phyloP scores from a whole-genome alignment of 352 stramenopile genomes.

The Globisporangium viniferum region DNA sequence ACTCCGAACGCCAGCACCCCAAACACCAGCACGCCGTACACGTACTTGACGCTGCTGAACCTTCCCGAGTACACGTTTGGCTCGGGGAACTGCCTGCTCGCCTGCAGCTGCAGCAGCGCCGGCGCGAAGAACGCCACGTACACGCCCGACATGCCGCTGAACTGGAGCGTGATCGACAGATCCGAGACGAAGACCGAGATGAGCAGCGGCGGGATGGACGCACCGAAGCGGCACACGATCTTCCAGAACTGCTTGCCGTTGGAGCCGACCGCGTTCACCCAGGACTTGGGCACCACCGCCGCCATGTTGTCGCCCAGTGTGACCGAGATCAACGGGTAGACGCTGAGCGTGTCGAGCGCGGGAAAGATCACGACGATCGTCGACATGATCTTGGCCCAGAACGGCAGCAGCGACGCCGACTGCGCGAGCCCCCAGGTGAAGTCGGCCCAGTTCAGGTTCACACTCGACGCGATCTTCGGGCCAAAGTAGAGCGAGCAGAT shows the following conservation, averaged over 20 bases:
- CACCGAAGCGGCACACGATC: conserved; percentile 73
- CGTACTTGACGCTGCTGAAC: conserved; percentile 54
- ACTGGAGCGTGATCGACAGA: conserved; percentile 82
- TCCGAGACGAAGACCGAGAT: conserved; percentile 82
- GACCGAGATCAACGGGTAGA: conserved; percentile 91
- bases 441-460: conserved; percentile 91
- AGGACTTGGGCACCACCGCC: conserved; percentile 45
- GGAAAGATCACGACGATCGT: conserved; percentile 88
- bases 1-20: conserved; percentile 55
- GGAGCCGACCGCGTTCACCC: conserved; percentile 27
- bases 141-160: conserved; percentile 75
- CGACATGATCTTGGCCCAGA: conserved; percentile 62
- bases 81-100: conserved; percentile 41
- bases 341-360: conserved; percentile 85
- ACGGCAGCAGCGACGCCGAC: conserved; percentile 36
- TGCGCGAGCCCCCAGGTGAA: conserved; percentile 82
- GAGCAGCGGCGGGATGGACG: conserved; percentile 74
- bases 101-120: conserved; percentile 61
- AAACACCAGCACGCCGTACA: conserved; percentile 68
- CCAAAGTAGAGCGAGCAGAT: conserved; percentile 86
- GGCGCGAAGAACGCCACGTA: conserved; percentile 84
- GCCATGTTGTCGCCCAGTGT: conserved; percentile 91
- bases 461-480: conserved; percentile 63
- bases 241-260: conserved; percentile 52
- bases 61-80: conserved; percentile 60